Evolutionary conservation across 1,139 yeast genomes (phyloP).

Genomic region (Scheffersomyces parashehatae): DNA sequence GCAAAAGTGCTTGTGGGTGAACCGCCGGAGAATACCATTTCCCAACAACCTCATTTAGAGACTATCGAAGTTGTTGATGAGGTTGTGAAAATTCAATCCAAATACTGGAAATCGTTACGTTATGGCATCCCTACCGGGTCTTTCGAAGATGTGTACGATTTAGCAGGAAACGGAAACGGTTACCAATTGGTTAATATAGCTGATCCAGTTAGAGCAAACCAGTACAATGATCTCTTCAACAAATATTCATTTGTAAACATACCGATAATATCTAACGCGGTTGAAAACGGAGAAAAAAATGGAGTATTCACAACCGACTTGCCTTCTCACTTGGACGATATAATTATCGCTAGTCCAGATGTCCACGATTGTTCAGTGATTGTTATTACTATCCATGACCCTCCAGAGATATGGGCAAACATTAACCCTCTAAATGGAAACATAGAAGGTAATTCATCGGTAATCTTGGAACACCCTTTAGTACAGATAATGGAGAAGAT

Average conservation of each 20-base stretch:
- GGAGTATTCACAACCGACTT: slow-evolving; percentile 42
- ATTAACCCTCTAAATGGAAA: slow-evolving; percentile 78
- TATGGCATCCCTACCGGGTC: slow-evolving; percentile 56
- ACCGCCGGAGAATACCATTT: slow-evolving; percentile 78
- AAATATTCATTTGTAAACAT: slow-evolving; percentile 63
- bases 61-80: slow-evolving; percentile 86
- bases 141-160: slow-evolving; percentile 44
- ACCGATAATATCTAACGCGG: slow-evolving; percentile 53
- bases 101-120: slow-evolving; percentile 82
- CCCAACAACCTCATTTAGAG: slow-evolving; percentile 66
- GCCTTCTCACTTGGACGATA: slow-evolving; percentile 59
- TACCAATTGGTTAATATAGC: slow-evolving; percentile 51
- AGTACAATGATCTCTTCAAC: slow-evolving; percentile 56
- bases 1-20: slow-evolving; percentile 92
- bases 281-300: slow-evolving; percentile 23
- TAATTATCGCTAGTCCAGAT: slow-evolving; percentile 74
- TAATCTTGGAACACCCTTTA: slow-evolving; percentile 53
- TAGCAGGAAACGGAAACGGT: slow-evolving; percentile 23
- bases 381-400: slow-evolving; percentile 79
- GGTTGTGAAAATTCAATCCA: slow-evolving; percentile 77
- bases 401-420: slow-evolving; percentile 92
- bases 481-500: slow-evolving; percentile 37
- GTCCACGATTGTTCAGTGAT: slow-evolving; percentile 65
- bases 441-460: slow-evolving; percentile 70
- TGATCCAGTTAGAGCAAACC: slow-evolving; percentile 74